phyloP scores from a whole-genome alignment of 2,329 filamentous ascomycete genomes.

The Endocalyx cinctus region DNA sequence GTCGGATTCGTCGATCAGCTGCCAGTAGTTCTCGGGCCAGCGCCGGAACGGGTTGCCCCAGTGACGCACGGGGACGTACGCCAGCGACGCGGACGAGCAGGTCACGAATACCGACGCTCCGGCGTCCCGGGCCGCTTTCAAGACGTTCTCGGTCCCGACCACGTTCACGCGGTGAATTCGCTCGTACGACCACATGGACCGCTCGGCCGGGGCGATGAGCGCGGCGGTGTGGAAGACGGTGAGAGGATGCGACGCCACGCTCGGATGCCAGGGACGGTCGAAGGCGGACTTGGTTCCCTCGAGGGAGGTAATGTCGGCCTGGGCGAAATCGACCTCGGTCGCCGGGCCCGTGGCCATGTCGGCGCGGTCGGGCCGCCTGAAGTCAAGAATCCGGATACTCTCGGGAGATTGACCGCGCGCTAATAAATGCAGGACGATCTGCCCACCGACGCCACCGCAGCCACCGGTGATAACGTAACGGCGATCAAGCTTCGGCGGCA shows the following conservation, averaged over 20 bases:
- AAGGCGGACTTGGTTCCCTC: conserved; percentile 36
- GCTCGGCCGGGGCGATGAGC: conserved; percentile 39
- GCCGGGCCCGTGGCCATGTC: conserved; percentile 33
- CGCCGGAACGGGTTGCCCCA: conserved; percentile 35
- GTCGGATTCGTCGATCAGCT: conserved; percentile 37
- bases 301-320: conserved; percentile 40
- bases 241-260: conserved; percentile 35
- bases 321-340: conserved; percentile 32
- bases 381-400: conserved; percentile 44
- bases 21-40: conserved; percentile 33
- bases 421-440: conserved; percentile 44
- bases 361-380: conserved; percentile 32
- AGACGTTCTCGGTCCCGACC: conserved; percentile 39
- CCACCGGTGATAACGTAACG: conserved; percentile 34
- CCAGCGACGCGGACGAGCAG: conserved; percentile 43
- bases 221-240: conserved; percentile 49
- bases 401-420: conserved; percentile 40
- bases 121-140: conserved; percentile 34
- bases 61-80: conserved; percentile 30
- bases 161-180: conserved; percentile 40
- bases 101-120: conserved; percentile 41
- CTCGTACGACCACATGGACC: conserved; percentile 33
- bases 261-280: conserved; percentile 34
- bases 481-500: conserved; percentile 29
- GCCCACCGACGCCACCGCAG: conserved; percentile 42